Evolutionary conservation across 208 protist genomes (phyloP).

Genomic region (Wallacemonas sp.): DNA sequence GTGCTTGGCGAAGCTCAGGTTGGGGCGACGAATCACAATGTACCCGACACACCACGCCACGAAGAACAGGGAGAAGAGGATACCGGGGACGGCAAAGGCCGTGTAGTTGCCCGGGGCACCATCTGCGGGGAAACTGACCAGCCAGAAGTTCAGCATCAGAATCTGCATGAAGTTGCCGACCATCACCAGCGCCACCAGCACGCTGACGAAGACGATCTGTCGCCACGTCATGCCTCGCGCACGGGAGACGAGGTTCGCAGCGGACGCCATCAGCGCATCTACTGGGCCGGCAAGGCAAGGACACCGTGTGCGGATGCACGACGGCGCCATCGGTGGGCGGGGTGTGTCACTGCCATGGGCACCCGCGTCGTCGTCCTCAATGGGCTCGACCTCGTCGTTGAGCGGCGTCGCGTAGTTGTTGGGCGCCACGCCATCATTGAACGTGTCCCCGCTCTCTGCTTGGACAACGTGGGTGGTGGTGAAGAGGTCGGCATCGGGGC

Average conservation of each 20-base stretch:
- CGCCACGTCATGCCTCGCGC: constrained; percentile 30
- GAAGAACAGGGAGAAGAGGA: constrained; percentile 72
- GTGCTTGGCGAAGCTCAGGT: constrained; percentile 56
- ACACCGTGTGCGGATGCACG: neutral
- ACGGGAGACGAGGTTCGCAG: constrained; percentile 18
- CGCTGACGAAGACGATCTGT: constrained; percentile 43
- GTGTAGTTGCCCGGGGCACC: constrained; percentile 72
- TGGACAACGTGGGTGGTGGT: neutral
- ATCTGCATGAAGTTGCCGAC: constrained; percentile 82
- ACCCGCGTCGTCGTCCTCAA: neutral
- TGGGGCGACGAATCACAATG: constrained; percentile 44
- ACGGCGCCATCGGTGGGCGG: neutral
- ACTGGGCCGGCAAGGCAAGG: neutral
- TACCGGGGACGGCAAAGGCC: constrained; percentile 60
- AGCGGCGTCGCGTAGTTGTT: no score
- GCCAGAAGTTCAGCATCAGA: constrained; percentile 88
- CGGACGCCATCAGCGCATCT: neutral
- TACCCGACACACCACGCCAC: constrained; percentile 52
- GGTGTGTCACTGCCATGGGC: neutral
- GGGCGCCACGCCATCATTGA: neutral
- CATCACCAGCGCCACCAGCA: constrained; percentile 65
- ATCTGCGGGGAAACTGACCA: constrained; percentile 62
- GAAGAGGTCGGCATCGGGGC: neutral
- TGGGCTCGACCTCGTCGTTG: no score
- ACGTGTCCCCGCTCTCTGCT: neutral